Conservation (phyloP, 2,329 filamentous ascomycete species). For the Spiromastix sp. region DNA sequence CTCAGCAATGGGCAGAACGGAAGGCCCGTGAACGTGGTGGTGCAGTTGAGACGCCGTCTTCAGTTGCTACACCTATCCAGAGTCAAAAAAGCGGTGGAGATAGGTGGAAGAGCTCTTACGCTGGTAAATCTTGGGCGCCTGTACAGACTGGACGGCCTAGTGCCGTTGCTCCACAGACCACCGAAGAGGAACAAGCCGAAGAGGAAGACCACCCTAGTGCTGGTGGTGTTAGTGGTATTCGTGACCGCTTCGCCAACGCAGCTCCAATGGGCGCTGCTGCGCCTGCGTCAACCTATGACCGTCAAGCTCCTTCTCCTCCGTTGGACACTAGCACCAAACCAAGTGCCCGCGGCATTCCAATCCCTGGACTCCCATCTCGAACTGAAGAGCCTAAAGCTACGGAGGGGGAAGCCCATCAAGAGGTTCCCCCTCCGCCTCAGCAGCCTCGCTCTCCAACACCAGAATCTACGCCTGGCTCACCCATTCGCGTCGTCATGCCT, state of each 20-base stretch:
- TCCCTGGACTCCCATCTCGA: slow-evolving; percentile 63
- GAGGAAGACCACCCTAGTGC: slow-evolving; percentile 44
- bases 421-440: slow-evolving; percentile 29
- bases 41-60: slow-evolving; percentile 38
- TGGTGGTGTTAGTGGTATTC: slow-evolving; percentile 61
- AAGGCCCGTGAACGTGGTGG: slow-evolving; percentile 71
- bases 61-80: slow-evolving; percentile 43
- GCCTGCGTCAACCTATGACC: slow-evolving; percentile 24
- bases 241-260: slow-evolving; percentile 74
- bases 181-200: slow-evolving; percentile 2
- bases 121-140: slow-evolving; percentile 79
- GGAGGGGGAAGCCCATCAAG: slow-evolving; percentile 32
- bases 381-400: slow-evolving; percentile 38
- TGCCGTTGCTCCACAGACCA: slow-evolving; percentile 32
- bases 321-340: slow-evolving; percentile 60
- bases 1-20: slow-evolving; percentile 95
- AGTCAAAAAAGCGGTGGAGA: slow-evolving; percentile 61
- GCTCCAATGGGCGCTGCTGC: slow-evolving; percentile 52
- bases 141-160: slow-evolving; percentile 67
- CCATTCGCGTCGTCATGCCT: slow-evolving; percentile 77
- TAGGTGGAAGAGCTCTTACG: slow-evolving; percentile 86
- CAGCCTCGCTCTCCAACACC: slow-evolving; percentile 36
- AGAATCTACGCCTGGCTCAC: slow-evolving; percentile 50
- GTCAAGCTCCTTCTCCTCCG: slow-evolving; percentile 43
- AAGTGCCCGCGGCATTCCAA: slow-evolving; percentile 59